Percentiles rank a stretch among this genome's conserved stretches.
These are phyloP conservation scores for Hortiboletus campestris DNA, from an alignment of 768 basidiomycete genomes.

Conservation along the genomic window DNA sequence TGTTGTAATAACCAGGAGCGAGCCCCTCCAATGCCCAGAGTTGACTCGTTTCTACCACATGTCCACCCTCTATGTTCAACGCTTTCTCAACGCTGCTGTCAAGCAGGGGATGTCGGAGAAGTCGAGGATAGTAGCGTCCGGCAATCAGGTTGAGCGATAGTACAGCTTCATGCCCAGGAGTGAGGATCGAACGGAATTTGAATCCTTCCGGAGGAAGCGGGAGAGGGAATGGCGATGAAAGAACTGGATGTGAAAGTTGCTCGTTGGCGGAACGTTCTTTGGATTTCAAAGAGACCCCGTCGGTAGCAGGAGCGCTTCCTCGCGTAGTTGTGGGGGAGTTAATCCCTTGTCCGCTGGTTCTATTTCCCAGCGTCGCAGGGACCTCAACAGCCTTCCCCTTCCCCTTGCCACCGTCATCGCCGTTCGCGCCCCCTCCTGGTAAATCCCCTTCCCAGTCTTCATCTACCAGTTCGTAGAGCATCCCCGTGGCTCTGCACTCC, in stretches of 20 bases:
- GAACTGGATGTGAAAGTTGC: slow-evolving; percentile 38
- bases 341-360: neutral
- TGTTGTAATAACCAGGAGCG: slow-evolving; percentile 61
- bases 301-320: slow-evolving; percentile 17
- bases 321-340: slow-evolving; percentile 8
- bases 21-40: slow-evolving; percentile 75
- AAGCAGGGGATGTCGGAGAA: slow-evolving; percentile 66
- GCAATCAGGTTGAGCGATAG: slow-evolving; percentile 69
- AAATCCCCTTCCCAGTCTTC: slow-evolving; percentile 54
- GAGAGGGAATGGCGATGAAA: slow-evolving; percentile 39
- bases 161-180: slow-evolving; percentile 59
- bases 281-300: slow-evolving; percentile 11
- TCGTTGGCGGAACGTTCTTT: slow-evolving; percentile 23
- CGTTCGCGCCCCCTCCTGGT: slow-evolving; percentile 27
- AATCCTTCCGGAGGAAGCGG: slow-evolving; percentile 68
- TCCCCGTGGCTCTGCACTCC: slow-evolving; percentile 69
- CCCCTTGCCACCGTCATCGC: slow-evolving; percentile 19
- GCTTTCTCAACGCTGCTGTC: slow-evolving; percentile 40
- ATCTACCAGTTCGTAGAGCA: slow-evolving; percentile 78
- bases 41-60: slow-evolving; percentile 44
- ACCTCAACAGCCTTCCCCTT: slow-evolving; percentile 34
- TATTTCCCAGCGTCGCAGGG: slow-evolving; percentile 9
- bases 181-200: slow-evolving; percentile 66
- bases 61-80: slow-evolving; percentile 35
- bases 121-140: slow-evolving; percentile 77